These are phyloP conservation scores for Stachybotrys chlorohalonatus DNA, from an alignment of 2,329 filamentous ascomycete genomes.

Conservation along the genomic window DNA sequence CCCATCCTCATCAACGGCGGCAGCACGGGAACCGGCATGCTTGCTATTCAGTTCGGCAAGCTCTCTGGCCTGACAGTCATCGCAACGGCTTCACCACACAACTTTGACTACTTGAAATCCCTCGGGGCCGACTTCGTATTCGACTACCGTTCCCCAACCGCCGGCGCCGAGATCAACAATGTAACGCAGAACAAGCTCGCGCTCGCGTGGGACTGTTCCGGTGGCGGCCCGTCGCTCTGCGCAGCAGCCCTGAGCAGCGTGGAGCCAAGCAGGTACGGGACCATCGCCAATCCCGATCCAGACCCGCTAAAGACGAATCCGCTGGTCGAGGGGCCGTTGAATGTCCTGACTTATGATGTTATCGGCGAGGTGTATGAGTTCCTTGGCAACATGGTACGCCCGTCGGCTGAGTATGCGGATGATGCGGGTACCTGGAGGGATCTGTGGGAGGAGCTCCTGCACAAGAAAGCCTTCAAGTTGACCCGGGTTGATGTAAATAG, in stretches of 20 bases:
- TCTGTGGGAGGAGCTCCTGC: neutral
- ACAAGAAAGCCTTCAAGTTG: neutral
- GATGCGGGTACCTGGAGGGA: neutral
- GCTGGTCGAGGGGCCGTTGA: neutral
- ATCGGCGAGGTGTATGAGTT: neutral
- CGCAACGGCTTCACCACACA: slow-evolving; percentile 27
- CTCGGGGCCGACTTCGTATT: slow-evolving; percentile 36
- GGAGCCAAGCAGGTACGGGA: neutral
- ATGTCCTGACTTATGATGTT: neutral
- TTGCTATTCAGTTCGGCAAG: slow-evolving; percentile 35
- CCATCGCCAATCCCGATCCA: neutral
- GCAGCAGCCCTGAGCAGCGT: neutral
- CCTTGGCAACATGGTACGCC: neutral
- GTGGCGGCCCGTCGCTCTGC: neutral
- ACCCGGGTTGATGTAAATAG: neutral
- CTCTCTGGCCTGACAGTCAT: slow-evolving; percentile 29
- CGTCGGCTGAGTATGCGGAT: neutral
- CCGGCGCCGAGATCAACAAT: slow-evolving; percentile 14
- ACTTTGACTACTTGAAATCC: slow-evolving; percentile 24
- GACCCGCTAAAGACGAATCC: neutral
- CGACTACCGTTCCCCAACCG: slow-evolving; percentile 29
- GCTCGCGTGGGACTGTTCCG: slow-evolving; percentile 4
- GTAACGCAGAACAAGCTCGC: slow-evolving; percentile 7
- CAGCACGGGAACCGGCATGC: slow-evolving; percentile 46
- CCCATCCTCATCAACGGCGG: slow-evolving; percentile 36